Evolutionary conservation across 176 grass and related monocot species (phyloP).

Genomic region (Rhipidocladum racemiflorum): DNA sequence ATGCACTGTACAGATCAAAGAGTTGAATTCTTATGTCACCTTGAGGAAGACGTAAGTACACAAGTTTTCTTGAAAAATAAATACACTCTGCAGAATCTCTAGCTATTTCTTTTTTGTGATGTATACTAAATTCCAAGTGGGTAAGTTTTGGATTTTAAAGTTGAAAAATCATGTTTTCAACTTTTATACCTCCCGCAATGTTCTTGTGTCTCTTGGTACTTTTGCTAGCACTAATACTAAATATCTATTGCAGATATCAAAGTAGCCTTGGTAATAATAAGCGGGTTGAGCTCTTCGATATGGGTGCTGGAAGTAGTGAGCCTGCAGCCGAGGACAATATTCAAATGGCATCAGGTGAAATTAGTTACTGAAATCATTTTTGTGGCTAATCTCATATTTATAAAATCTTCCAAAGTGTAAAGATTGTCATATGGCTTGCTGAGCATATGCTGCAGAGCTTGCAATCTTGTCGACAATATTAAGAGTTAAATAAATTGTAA

Average conservation of each 20-base stretch:
- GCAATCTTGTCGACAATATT: not conserved
- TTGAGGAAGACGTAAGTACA: constrained; percentile 93
- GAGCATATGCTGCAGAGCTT: not conserved
- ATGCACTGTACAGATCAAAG: constrained; percentile 73
- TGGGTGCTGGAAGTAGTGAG: constrained; percentile 66
- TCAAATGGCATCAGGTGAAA: constrained; percentile 83
- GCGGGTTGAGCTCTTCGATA: constrained; percentile 89
- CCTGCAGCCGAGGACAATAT: constrained; percentile 65
- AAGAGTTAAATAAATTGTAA: not conserved
- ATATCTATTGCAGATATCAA: constrained; percentile 65
- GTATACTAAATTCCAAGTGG: not conserved
- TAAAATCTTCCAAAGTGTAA: not conserved
- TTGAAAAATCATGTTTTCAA: not conserved
- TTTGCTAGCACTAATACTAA: constrained; percentile 19
- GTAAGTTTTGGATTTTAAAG: not conserved
- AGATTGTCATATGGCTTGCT: not conserved
- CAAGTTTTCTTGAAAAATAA: not conserved
- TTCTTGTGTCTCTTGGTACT: not conserved
- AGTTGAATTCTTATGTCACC: constrained; percentile 97
- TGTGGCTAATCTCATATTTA: not conserved
- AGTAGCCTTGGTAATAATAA: constrained; percentile 92
- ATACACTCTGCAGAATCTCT: not conserved
- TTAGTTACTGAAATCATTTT: not conserved
- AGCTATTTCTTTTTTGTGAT: not conserved
- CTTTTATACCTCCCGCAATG: not conserved